Percentiles rank a stretch among this genome's conserved stretches.
These are phyloP conservation scores for Chlamydomonas schloesseri DNA, from an alignment of 139 green algal species.

Conservation along the genomic window DNA sequence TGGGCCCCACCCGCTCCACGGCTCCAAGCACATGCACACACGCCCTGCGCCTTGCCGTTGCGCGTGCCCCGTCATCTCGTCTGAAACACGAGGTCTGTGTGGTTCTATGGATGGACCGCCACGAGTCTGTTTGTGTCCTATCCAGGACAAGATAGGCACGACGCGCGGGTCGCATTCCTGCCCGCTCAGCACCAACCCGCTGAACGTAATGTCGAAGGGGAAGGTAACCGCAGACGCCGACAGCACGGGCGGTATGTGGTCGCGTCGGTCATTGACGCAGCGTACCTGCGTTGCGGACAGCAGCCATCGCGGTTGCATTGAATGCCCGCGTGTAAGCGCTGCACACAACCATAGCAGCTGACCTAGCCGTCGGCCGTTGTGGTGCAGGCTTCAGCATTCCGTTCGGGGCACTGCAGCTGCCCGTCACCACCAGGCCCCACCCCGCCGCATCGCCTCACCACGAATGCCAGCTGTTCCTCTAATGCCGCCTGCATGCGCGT, in stretches of 20 bases:
- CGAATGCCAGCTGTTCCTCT: slow-evolving; percentile 32
- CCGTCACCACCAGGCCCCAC: too few relatives aligned
- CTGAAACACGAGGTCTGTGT: too few relatives aligned
- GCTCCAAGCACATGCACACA: too few relatives aligned
- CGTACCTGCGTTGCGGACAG: slow-evolving; percentile 60
- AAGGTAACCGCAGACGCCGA: slow-evolving; percentile 80
- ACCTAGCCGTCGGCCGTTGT: background rate
- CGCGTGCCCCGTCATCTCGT: too few relatives aligned
- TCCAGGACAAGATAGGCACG: too few relatives aligned
- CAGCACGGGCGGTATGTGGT: slow-evolving; percentile 93
- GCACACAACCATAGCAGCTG: background rate
- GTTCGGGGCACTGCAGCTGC: background rate
- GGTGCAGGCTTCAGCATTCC: background rate
- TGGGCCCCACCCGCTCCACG: too few relatives aligned
- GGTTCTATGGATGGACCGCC: too few relatives aligned
- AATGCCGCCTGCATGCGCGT: slow-evolving; percentile 62
- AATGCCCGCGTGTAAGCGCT: background rate
- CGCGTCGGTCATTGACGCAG: slow-evolving; percentile 85
- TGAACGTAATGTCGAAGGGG: slow-evolving; percentile 87
- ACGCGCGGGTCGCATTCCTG: too few relatives aligned
- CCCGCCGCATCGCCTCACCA: slow-evolving; percentile 42
- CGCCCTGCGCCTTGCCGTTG: too few relatives aligned
- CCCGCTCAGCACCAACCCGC: background rate
- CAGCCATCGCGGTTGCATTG: background rate
- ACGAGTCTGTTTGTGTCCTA: too few relatives aligned